These are phyloP conservation scores for Pleomassaria siparia DNA, from an alignment of 2,329 filamentous ascomycete species.

Conservation along the genomic window DNA sequence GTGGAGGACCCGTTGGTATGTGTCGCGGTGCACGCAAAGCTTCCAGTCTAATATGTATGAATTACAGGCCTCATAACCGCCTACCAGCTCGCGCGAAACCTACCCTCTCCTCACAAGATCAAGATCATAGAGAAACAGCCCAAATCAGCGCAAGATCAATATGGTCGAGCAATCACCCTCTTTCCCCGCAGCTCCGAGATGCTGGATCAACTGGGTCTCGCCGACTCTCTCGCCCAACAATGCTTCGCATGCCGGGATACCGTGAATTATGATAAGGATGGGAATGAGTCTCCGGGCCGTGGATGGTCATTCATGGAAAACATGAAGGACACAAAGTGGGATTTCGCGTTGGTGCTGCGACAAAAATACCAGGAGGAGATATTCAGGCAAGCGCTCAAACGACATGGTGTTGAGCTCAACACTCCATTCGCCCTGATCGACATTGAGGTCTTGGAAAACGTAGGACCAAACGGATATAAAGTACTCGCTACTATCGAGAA, in stretches of 20 bases:
- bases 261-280: slow-evolving; percentile 51
- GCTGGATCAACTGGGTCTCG: slow-evolving; percentile 55
- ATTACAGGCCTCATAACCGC: slow-evolving; percentile 44
- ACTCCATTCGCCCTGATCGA: slow-evolving; percentile 41
- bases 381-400: slow-evolving; percentile 47
- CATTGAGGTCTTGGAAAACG: slow-evolving; percentile 43
- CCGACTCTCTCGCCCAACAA: slow-evolving; percentile 53
- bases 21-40: background rate
- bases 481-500: slow-evolving; percentile 31
- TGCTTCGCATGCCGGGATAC: slow-evolving; percentile 56
- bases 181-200: slow-evolving; percentile 56
- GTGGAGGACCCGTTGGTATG: slow-evolving; percentile 50
- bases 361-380: slow-evolving; percentile 60
- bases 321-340: slow-evolving; percentile 55
- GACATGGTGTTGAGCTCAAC: slow-evolving; percentile 41
- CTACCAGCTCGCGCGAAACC: slow-evolving; percentile 50
- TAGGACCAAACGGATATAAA: slow-evolving; percentile 23
- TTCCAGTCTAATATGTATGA: slow-evolving; percentile 4
- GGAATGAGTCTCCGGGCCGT: slow-evolving; percentile 49
- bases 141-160: slow-evolving; percentile 54
- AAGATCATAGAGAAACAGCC: slow-evolving; percentile 54
- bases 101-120: slow-evolving; percentile 44
- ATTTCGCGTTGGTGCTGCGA: slow-evolving; percentile 56
- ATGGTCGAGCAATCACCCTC: slow-evolving; percentile 57
- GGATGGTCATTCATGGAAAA: slow-evolving; percentile 58